Evolutionary conservation across 352 stramenopile genomes (phyloP).

Genomic region (Pythium aristosporum): DNA sequence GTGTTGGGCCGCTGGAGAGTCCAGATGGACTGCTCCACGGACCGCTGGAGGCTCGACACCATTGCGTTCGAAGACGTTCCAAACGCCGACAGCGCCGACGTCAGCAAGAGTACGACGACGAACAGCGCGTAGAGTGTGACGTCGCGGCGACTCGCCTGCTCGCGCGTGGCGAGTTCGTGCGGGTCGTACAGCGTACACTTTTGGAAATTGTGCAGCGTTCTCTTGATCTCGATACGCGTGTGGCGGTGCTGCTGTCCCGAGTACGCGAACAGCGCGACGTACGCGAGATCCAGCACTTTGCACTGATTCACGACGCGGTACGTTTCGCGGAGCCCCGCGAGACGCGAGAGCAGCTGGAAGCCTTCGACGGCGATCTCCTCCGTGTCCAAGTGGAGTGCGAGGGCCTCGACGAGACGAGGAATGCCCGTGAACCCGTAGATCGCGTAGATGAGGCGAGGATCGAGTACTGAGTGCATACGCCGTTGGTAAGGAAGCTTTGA

Average conservation of each 20-base stretch:
- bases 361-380: slow-evolving; percentile 76
- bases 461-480: slow-evolving; percentile 31
- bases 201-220: slow-evolving; percentile 61
- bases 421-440: slow-evolving; percentile 61
- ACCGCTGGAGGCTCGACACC: slow-evolving; percentile 11
- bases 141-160: slow-evolving; percentile 42
- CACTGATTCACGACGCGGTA: slow-evolving; percentile 55
- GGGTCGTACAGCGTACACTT: slow-evolving; percentile 67
- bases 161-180: slow-evolving; percentile 42
- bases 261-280: slow-evolving; percentile 69
- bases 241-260: slow-evolving; percentile 57
- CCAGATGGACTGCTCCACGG: slow-evolving; percentile 14
- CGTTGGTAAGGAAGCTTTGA: no score
- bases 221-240: slow-evolving; percentile 64
- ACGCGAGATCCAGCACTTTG: slow-evolving; percentile 71
- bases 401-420: slow-evolving; percentile 52
- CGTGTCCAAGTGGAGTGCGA: slow-evolving; percentile 68
- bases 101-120: slow-evolving; percentile 46
- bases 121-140: slow-evolving; percentile 46
- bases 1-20: not conserved
- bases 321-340: slow-evolving; percentile 45
- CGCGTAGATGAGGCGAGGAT: slow-evolving; percentile 45
- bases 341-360: slow-evolving; percentile 59
- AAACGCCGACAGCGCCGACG: slow-evolving; percentile 44
- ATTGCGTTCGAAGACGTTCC: slow-evolving; percentile 38